A percentile compares a stretch with the other conserved stretches of the same genome.
These are phyloP conservation scores for Xylariaceae sp. DNA, from an alignment of 2,329 filamentous ascomycete species.

Conservation along the genomic window DNA sequence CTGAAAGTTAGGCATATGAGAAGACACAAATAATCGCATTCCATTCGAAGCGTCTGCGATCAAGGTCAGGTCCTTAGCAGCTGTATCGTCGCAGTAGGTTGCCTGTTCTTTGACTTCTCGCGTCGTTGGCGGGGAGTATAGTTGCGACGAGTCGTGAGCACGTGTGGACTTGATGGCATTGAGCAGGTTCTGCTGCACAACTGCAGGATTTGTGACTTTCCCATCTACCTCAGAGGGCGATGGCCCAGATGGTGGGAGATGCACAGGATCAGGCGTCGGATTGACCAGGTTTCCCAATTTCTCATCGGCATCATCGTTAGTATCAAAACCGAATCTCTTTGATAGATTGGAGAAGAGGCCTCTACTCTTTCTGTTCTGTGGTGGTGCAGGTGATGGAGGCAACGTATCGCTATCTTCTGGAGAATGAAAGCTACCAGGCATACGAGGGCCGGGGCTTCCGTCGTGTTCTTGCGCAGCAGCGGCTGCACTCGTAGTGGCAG, in stretches of 20 bases:
- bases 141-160: slow-evolving; percentile 64
- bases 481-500: slow-evolving; percentile 31
- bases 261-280: slow-evolving; percentile 21
- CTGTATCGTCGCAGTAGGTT: slow-evolving; percentile 78
- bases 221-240: slow-evolving; percentile 37
- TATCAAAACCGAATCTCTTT: slow-evolving; percentile 64
- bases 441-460: slow-evolving; percentile 45
- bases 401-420: slow-evolving; percentile 22
- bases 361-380: slow-evolving; percentile 43
- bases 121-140: slow-evolving; percentile 71
- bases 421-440: slow-evolving; percentile 68
- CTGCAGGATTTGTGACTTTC: slow-evolving; percentile 55
- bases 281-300: slow-evolving; percentile 46
- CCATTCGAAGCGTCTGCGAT: slow-evolving; percentile 65
- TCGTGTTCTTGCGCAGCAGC: slow-evolving; percentile 38
- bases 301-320: slow-evolving; percentile 40
- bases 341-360: slow-evolving; percentile 66
- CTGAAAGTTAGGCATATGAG: slow-evolving; percentile 43
- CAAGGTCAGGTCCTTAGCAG: slow-evolving; percentile 68
- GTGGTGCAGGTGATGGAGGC: slow-evolving; percentile 33
- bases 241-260: slow-evolving; percentile 22
- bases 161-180: slow-evolving; percentile 76
- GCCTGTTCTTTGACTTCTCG: slow-evolving; percentile 74
- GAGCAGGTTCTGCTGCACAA: slow-evolving; percentile 66
- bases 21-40: slow-evolving; percentile 69